Evolutionary conservation across 768 basidiomycete genomes (phyloP), one percentile per base, ranked within the genome.

Genomic region (Hericium coralloides): DNA sequence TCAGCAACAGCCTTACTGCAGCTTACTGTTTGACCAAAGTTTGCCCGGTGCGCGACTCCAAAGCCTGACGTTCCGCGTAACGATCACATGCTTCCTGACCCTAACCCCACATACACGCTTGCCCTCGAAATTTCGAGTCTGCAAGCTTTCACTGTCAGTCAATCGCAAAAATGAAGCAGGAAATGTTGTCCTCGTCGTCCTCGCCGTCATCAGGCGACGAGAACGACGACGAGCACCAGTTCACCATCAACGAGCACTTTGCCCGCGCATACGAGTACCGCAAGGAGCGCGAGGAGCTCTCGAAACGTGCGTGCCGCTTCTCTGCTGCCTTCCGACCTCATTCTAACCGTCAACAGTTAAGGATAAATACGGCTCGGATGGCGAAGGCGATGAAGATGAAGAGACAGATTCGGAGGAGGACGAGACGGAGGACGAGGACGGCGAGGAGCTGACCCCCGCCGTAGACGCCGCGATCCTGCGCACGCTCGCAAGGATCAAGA

Each of bases 391-490:
- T n/a, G 67, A 67, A 4, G 39, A 36, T 41, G 51, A 17, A 37
- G 76, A 77, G 8, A 70, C 73, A 7, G 87, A 88, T 65, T 88
- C 85, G 0, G 89, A 92, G 66, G 79, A 80, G 26, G 85, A 82
- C 45, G 90, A 92, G 64, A 83, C 83, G 2, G 95, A 98, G 67
- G 95, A 98, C 67, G 90, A 94, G 66, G 89, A 95, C 57, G 97
- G 94, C 14, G 92, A 92, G 63, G 91, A 98, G 68, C 80, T 98
- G 52, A 98, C 95, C 0, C 93, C 94, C 4, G 86, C 85, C 0
- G 82, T 98, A 52, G 95, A 98, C 65, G 97, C 85, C 47, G 97
- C 97, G 18, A 97, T 98, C 64, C 77, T 98, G 41, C 78, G 92
- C 50, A 98, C 93, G 1, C 76, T 99, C 9, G 90, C 87, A 0